phyloP scores from a whole-genome alignment of 108 stramenopile species.

The Nannochloropsis gaditana region DNA sequence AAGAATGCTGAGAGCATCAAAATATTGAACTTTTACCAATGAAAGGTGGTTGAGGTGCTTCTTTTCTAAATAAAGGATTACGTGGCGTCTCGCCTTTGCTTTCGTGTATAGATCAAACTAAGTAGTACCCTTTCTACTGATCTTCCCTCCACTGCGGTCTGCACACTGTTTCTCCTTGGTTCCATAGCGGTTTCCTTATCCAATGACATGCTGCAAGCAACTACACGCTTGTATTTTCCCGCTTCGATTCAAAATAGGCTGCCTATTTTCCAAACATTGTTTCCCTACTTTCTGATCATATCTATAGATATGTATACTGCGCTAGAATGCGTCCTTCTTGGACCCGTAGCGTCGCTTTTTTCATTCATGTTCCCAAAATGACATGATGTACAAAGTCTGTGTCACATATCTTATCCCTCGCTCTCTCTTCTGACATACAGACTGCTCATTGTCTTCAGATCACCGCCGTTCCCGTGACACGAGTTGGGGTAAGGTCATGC shows the following conservation, averaged over 20 bases:
- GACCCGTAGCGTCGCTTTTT: too few species aligned
- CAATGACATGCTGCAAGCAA: too few species aligned
- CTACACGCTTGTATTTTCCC: too few species aligned
- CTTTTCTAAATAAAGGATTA: too few species aligned
- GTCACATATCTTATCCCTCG: background rate
- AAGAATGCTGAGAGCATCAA: background rate
- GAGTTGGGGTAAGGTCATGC: background rate
- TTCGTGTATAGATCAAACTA: background rate
- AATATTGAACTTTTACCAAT: background rate
- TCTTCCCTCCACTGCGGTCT: background rate
- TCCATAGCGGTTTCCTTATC: too few species aligned
- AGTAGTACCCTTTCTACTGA: background rate
- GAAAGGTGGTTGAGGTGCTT: too few species aligned
- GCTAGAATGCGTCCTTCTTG: too few species aligned
- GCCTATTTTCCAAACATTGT: background rate
- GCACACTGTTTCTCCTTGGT: background rate
- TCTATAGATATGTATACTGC: too few species aligned
- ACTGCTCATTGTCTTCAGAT: background rate
- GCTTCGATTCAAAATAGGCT: too few species aligned
- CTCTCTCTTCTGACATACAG: background rate
- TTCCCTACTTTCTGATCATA: background rate
- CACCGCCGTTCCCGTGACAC: background rate
- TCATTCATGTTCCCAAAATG: background rate
- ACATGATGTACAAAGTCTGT: background rate
- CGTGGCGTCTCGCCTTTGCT: background rate